Base-by-base conservation (phyloP, 176 grass and related monocot genomes). In the Eragrostis curvula region DNA sequence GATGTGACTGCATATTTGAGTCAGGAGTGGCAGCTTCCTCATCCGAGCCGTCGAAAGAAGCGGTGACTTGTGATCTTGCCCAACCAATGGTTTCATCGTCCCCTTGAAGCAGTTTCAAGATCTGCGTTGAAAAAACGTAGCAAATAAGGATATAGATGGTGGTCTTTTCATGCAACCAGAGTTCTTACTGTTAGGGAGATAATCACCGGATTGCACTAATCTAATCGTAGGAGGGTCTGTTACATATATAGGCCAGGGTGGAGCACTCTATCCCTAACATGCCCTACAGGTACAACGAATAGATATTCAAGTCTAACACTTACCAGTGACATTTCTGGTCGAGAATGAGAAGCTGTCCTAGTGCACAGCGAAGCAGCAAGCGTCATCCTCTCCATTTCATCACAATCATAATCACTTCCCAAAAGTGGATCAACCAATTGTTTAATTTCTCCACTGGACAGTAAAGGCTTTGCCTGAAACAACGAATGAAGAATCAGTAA, bases 401-500 rank as follows among this genome's bases (percentile, higher is more conserved):
- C 83, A 6, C 76, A 86, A 8, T 91, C 87, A 3, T 96, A 91
- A 48, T 93, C 80, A 52, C 89, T 85, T 8, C 69, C 85, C 77
- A 99, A 63, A 21, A 52, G 27, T 9, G 91, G 93, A 85, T 99
- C 91, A 43, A 99, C 51, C 48, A 96, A 36, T 39, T 87, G 72
- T 70, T 94, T 91, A 48, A 96, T 90, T 43, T 94, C 90, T 61
- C 87, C 89, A 23, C 48, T 83, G 55, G 86, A 82, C 30, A 99
- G 87, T 16, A 99, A 75, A 29, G 87, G 97, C 61, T 96, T 94
- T 66, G 97, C 97, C 97, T 99, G 68, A 83, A 79, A 85, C 45
- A 58, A 28, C 36, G 46, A 73, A 61, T 30, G 68, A 42, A 39
- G 21, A 73, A 65, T 77, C 17, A 69, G 12, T 43, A 77, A 67